phyloP scores from a whole-genome alignment of 331 rosid species.

The Malus hybrid region DNA sequence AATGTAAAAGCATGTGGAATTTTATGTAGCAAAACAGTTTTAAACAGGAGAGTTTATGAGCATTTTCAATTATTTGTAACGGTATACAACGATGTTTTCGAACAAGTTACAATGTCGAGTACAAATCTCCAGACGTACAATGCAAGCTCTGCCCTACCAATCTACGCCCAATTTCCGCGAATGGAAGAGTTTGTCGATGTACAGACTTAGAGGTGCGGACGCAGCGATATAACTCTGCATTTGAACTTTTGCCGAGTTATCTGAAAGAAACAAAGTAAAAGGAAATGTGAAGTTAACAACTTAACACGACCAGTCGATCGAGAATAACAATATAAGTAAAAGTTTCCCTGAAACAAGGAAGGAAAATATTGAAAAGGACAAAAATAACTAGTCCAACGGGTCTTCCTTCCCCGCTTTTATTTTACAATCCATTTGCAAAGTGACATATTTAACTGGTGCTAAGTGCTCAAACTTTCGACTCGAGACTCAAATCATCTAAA shows the following conservation, averaged over 20 bases:
- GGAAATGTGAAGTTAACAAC: too few relatives aligned
- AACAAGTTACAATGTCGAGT: not conserved
- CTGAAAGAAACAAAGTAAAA: conserved; percentile 33
- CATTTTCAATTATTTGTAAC: too few relatives aligned
- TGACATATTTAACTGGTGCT: not conserved
- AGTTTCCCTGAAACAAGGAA: not conserved
- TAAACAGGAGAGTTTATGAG: not conserved
- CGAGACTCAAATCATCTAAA: not conserved
- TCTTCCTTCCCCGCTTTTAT: not conserved
- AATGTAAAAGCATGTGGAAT: not conserved
- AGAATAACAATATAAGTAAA: not conserved
- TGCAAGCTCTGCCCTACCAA: conserved; percentile 43
- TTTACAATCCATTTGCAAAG: not conserved
- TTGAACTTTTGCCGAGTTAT: conserved; percentile 50
- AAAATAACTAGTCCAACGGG: not conserved
- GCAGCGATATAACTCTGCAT: conserved; percentile 67
- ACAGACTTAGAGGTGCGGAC: conserved; percentile 48
- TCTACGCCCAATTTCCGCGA: conserved; percentile 77
- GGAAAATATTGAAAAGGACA: not conserved
- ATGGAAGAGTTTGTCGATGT: conserved; percentile 67
- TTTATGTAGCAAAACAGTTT: not conserved
- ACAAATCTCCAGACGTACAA: not conserved
- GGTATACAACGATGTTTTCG: too few relatives aligned
- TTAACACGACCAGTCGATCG: too few relatives aligned
- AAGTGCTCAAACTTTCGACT: not conserved